Evolutionary conservation across 2,329 filamentous ascomycete genomes (phyloP).

Genomic region (Myriangium duriaei): DNA sequence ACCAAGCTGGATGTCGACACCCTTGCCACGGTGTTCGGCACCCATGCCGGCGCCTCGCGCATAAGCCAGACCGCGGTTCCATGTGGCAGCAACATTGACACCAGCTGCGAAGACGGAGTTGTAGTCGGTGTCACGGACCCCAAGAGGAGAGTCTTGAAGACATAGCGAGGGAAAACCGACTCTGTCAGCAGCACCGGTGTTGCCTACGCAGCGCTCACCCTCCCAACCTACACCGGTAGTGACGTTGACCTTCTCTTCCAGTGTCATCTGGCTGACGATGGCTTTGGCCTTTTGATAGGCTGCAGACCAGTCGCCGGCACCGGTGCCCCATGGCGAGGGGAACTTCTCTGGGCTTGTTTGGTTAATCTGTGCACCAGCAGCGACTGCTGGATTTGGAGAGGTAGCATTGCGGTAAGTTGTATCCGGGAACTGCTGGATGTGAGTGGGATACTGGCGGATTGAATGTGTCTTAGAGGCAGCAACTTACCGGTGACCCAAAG

Average conservation of each 20-base stretch:
- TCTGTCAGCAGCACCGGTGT: conserved; percentile 23
- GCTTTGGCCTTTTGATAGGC: conserved; percentile 21
- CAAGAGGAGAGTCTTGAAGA: conserved; percentile 25
- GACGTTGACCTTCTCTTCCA: conserved; percentile 24
- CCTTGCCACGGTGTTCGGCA: conserved; percentile 61
- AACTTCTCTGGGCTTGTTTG: conserved; percentile 17
- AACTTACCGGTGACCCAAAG: conserved; percentile 9
- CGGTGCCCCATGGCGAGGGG: conserved; percentile 19
- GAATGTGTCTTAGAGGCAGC: too few relatives aligned
- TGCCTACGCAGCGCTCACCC: conserved; percentile 22
- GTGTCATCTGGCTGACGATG: conserved; percentile 23
- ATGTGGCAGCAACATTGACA: conserved; percentile 71
- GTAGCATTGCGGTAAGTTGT: conserved; percentile 18
- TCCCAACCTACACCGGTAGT: conserved; percentile 19
- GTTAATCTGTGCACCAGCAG: conserved; percentile 15
- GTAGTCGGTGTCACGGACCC: conserved; percentile 46
- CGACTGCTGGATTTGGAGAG: conserved; percentile 16
- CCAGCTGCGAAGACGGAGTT: conserved; percentile 71
- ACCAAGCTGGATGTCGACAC: conserved; percentile 61
- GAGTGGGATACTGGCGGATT: neutral
- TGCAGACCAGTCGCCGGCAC: conserved; percentile 18
- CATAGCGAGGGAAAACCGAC: conserved; percentile 26
- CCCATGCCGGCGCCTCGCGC: conserved; percentile 62
- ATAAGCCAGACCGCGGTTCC: conserved; percentile 59
- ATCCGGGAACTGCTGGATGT: conserved; percentile 14